These are phyloP conservation scores for Neurospora sp. DNA, from an alignment of 2,329 filamentous ascomycete genomes.

Conservation along the genomic window DNA sequence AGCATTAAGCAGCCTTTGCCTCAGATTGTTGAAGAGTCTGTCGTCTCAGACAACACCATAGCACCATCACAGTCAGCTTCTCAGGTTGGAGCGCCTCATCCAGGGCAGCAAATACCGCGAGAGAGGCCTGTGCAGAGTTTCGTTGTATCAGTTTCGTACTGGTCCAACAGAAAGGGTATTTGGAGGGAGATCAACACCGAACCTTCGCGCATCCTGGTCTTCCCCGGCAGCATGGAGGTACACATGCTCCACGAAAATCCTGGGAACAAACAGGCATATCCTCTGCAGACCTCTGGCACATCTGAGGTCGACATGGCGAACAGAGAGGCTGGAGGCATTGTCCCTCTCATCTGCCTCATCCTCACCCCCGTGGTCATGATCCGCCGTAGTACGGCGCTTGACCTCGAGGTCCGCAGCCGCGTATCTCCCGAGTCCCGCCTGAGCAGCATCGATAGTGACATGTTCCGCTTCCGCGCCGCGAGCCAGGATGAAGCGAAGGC, in stretches of 20 bases:
- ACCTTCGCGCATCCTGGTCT: constrained; percentile 44
- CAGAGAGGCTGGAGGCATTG: constrained; percentile 23
- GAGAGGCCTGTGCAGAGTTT: constrained; percentile 34
- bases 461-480: constrained; percentile 83
- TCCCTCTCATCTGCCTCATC: constrained; percentile 60
- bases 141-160: constrained; percentile 48
- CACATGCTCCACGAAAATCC: constrained; percentile 32
- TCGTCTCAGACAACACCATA: constrained; percentile 48
- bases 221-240: constrained; percentile 49
- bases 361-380: constrained; percentile 87
- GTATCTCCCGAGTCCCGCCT: constrained; percentile 64
- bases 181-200: constrained; percentile 51
- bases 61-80: constrained; percentile 76
- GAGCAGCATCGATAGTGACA: constrained; percentile 51
- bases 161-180: constrained; percentile 47
- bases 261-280: constrained; percentile 23
- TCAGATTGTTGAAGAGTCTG: constrained; percentile 25
- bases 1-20: constrained; percentile 38
- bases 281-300: constrained; percentile 24
- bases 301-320: constrained; percentile 22
- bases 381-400: constrained; percentile 80
- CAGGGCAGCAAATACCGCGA: constrained; percentile 28
- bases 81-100: constrained; percentile 53
- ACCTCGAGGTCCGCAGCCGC: constrained; percentile 87
- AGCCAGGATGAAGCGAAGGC: constrained; percentile 67